These are phyloP conservation scores for Berberis thunbergii DNA, from an alignment of 164 flowering plant species.

Conservation along the genomic window DNA sequence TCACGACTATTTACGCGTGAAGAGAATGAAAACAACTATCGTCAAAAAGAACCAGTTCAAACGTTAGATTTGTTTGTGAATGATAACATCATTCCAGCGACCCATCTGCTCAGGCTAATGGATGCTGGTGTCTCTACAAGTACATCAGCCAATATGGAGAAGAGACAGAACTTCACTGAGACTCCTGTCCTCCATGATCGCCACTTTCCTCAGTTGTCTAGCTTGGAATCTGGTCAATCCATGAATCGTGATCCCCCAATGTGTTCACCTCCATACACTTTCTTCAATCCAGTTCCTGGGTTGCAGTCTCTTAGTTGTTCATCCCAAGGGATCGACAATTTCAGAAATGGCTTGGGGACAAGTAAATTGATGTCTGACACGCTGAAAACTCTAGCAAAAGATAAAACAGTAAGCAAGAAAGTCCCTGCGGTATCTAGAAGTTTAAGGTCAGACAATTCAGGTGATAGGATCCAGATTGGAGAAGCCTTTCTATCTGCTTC, in stretches of 20 bases:
- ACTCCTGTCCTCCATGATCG: background rate
- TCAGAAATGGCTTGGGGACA: conserved; percentile 12
- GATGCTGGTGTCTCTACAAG: conserved; percentile 27
- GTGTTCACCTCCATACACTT: conserved; percentile 18
- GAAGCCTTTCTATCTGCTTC: too few species aligned
- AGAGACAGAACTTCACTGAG: conserved; percentile 15
- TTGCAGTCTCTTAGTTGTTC: conserved; percentile 20
- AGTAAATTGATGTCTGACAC: conserved; percentile 4
- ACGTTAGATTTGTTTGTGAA: too few species aligned
- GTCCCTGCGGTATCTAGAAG: conserved; percentile 12
- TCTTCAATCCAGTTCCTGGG: conserved; percentile 14
- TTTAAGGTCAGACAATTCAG: conserved; percentile 16
- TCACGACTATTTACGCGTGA: too few species aligned
- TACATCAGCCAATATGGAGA: conserved; percentile 15
- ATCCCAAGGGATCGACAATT: conserved; percentile 11
- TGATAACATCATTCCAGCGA: conserved; percentile 57
- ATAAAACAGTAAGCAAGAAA: conserved; percentile 17
- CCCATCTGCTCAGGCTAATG: conserved; percentile 70
- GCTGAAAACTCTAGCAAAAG: conserved; percentile 14
- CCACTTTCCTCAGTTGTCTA: background rate
- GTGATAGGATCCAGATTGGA: too few species aligned
- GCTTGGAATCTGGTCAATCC: conserved; percentile 8
- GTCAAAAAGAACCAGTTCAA: too few species aligned
- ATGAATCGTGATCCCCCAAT: conserved; percentile 10
- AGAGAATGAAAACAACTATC: too few species aligned